Evolutionary conservation across 768 basidiomycete genomes (phyloP).

Genomic region (Pholiota molesta): DNA sequence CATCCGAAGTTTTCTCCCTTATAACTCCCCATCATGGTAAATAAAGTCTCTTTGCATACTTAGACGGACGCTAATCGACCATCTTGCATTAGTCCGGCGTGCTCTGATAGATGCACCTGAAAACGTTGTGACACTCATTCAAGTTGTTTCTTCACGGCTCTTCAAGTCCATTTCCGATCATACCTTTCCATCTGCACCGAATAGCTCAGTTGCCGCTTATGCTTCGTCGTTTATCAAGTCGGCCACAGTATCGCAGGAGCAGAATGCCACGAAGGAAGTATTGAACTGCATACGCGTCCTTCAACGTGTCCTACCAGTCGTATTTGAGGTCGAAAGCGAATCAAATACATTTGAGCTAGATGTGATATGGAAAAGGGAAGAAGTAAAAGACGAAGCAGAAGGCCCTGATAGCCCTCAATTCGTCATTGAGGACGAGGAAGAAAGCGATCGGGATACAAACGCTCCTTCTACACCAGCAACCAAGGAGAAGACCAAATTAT

Average conservation of each 20-base stretch:
- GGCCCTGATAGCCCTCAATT: conserved; percentile 58
- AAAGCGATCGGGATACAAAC: conserved; percentile 40
- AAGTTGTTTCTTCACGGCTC: conserved; percentile 66
- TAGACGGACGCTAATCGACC: conserved; percentile 14
- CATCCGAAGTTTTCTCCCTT: conserved; percentile 89
- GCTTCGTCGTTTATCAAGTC: conserved; percentile 72
- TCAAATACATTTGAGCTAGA: conserved; percentile 74
- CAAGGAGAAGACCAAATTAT: conserved; percentile 36
- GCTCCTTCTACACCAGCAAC: conserved; percentile 19
- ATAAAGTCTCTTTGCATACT: conserved; percentile 23
- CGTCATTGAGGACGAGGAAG: conserved; percentile 88
- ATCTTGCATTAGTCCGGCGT: conserved; percentile 63
- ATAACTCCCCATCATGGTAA: conserved; percentile 84
- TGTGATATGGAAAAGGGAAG: conserved; percentile 79
- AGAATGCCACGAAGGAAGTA: conserved; percentile 81
- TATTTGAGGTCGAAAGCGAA: conserved; percentile 81
- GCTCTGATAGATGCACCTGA: conserved; percentile 82
- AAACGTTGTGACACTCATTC: conserved; percentile 83
- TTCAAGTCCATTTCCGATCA: conserved; percentile 80
- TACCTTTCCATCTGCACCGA: conserved; percentile 69
- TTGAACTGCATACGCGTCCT: conserved; percentile 93
- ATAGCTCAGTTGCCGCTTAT: conserved; percentile 63
- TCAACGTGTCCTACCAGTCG: conserved; percentile 85
- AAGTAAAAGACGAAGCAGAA: conserved; percentile 41
- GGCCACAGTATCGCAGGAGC: conserved; percentile 49